Evolutionary conservation across 306 rosid species (phyloP).

Genomic region (Lathyrus sativus): DNA sequence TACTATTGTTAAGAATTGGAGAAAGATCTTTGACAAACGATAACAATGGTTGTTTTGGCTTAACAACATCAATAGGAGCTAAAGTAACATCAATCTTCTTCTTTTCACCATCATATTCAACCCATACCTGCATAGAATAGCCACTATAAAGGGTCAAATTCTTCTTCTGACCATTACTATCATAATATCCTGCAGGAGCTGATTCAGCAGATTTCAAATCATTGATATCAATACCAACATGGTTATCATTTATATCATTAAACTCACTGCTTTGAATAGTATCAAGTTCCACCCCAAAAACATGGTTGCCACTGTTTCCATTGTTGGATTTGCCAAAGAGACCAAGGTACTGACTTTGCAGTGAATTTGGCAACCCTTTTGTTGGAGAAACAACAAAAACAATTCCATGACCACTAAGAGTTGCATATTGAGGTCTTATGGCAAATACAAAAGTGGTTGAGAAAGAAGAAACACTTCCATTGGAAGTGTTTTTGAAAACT

Average conservation of each 20-base stretch:
- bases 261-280: slow-evolving; percentile 51
- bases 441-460: slow-evolving; percentile 66
- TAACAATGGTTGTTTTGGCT: slow-evolving; percentile 57
- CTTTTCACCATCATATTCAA: slow-evolving; percentile 58
- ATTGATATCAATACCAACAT: slow-evolving; percentile 70
- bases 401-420: slow-evolving; percentile 62
- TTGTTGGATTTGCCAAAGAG: slow-evolving; percentile 45
- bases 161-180: slow-evolving; percentile 13
- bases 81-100: slow-evolving; percentile 56
- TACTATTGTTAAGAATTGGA: slow-evolving; percentile 33
- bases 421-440: slow-evolving; percentile 40
- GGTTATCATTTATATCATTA: slow-evolving; percentile 59
- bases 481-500: slow-evolving; percentile 44
- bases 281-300: slow-evolving; percentile 69
- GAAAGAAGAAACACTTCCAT: slow-evolving; percentile 49
- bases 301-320: slow-evolving; percentile 50
- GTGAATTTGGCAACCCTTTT: slow-evolving; percentile 46
- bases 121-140: slow-evolving; percentile 56
- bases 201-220: slow-evolving; percentile 34
- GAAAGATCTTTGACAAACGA: slow-evolving; percentile 53
- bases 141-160: slow-evolving; percentile 57
- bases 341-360: slow-evolving; percentile 55
- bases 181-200: slow-evolving; percentile 47
- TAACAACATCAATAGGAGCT: slow-evolving; percentile 47
- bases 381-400: slow-evolving; percentile 60